Conservation (phyloP, 345 rosid genomes). For the Corchorus capsularis region DNA sequence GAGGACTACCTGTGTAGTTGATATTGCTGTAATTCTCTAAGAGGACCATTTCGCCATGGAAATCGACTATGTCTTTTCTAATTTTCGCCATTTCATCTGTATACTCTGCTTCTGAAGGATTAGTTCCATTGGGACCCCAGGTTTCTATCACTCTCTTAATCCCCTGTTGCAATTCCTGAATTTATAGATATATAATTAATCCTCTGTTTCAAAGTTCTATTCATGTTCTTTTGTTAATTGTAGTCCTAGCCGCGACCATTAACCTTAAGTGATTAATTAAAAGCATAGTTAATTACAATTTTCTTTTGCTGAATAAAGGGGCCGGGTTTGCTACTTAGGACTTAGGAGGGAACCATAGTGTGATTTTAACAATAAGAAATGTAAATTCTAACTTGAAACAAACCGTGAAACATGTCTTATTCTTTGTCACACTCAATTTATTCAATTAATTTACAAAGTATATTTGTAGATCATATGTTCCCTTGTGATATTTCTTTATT, state of each 20-base stretch:
- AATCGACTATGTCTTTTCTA: conserved; percentile 69
- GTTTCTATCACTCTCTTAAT: conserved; percentile 45
- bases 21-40: conserved; percentile 79
- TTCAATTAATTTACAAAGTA: neutral
- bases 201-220: neutral
- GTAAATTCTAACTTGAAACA: too few species aligned
- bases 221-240: neutral
- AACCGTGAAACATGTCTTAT: too few species aligned
- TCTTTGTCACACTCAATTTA: neutral
- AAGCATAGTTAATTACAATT: neutral
- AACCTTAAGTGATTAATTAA: neutral
- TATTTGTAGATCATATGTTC: too few species aligned
- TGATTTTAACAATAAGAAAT: too few species aligned
- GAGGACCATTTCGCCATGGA: conserved; percentile 96
- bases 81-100: conserved; percentile 55
- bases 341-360: too few species aligned
- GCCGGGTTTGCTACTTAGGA: too few species aligned
- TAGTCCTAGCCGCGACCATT: neutral
- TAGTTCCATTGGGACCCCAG: conserved; percentile 48
- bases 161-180: conserved; percentile 66
- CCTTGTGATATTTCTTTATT: too few species aligned
- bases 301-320: too few species aligned
- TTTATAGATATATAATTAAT: neutral
- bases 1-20: conserved; percentile 67
- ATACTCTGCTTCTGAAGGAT: conserved; percentile 42